Percentiles rank a stretch among this genome's conserved stretches.
Conservation (phyloP, 2,329 filamentous ascomycete genomes). For the Clarireedia monteithiana region DNA sequence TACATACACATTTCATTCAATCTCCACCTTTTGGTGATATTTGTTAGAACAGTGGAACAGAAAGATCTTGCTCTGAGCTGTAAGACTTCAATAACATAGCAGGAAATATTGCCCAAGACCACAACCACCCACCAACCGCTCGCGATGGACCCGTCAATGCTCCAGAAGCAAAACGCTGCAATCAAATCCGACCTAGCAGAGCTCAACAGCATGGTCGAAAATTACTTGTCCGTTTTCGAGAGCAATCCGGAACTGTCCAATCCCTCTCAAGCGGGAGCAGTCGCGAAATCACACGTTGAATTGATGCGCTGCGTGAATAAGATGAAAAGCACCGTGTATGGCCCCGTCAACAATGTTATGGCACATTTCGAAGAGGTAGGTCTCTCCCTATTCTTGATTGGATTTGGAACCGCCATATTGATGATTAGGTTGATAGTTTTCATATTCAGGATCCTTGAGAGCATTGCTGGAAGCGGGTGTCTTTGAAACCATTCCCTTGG, state of each 20-base stretch:
- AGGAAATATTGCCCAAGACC: not conserved
- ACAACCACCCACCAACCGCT: not conserved
- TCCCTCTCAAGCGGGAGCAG: not conserved
- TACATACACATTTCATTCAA: not conserved
- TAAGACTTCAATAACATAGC: no score
- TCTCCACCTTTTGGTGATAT: not conserved
- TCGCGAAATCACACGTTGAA: not conserved
- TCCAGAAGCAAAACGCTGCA: not conserved
- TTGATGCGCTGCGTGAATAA: not conserved
- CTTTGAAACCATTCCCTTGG: conserved; percentile 17
- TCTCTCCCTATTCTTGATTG: not conserved
- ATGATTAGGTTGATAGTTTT: not conserved
- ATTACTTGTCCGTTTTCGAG: not conserved
- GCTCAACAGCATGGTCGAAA: not conserved
- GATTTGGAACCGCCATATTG: not conserved
- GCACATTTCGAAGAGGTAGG: not conserved
- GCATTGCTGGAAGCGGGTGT: conserved; percentile 20
- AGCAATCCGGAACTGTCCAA: not conserved
- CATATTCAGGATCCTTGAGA: conserved; percentile 11
- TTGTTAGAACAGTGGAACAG: not conserved
- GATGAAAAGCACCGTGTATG: conserved; percentile 1
- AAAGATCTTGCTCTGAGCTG: not conserved
- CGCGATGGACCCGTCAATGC: not conserved
- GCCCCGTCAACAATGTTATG: not conserved
- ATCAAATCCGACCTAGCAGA: not conserved